These are phyloP conservation scores for Citrullus amarus DNA, from an alignment of 306 rosid species.

Conservation along the genomic window DNA sequence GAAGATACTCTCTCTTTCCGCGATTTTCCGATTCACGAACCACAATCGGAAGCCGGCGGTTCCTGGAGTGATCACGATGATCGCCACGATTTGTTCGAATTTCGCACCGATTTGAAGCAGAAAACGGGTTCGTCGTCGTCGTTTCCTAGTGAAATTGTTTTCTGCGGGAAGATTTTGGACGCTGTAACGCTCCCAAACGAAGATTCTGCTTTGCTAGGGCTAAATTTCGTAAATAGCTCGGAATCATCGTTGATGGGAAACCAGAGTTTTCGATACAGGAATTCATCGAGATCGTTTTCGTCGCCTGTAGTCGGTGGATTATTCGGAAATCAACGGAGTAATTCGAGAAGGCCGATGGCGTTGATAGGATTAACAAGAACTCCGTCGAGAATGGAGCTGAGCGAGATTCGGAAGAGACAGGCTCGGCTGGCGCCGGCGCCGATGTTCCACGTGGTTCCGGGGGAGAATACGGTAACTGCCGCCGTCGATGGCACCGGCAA, in stretches of 20 bases:
- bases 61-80: no score
- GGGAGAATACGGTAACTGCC: neutral
- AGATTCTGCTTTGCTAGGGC: neutral
- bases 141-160: neutral
- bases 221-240: neutral
- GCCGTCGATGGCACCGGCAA: neutral
- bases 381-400: slow-evolving; percentile 29
- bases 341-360: slow-evolving; percentile 15
- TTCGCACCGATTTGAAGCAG: slow-evolving; percentile 6
- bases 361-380: slow-evolving; percentile 25
- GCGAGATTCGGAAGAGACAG: slow-evolving; percentile 32
- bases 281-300: neutral
- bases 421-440: slow-evolving; percentile 11
- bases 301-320: neutral
- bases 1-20: slow-evolving; percentile 32
- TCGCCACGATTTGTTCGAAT: slow-evolving; percentile 21
- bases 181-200: neutral
- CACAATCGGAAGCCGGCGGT: neutral
- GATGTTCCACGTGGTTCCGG: slow-evolving; percentile 16
- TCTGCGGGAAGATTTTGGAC: slow-evolving; percentile 22
- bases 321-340: neutral
- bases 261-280: neutral
- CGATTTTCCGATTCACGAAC: slow-evolving; percentile 13
- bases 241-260: slow-evolving; percentile 14
- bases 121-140: neutral